phyloP scores from a whole-genome alignment of 2,329 filamentous ascomycete genomes.

The Thelonectria rubi region DNA sequence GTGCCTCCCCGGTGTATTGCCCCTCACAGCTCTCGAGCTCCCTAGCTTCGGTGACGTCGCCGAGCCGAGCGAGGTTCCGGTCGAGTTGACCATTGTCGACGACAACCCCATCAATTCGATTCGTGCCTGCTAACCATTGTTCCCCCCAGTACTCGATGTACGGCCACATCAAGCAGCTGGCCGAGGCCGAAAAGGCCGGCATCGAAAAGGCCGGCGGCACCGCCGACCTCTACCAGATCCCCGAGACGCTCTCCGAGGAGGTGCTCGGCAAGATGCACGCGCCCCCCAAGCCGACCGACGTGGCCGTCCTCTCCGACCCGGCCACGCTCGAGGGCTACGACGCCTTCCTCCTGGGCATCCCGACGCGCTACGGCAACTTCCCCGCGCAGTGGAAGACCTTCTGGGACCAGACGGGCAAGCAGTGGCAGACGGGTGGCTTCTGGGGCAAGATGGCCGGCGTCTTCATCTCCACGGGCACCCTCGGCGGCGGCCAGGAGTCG shows the following conservation, averaged over 20 bases:
- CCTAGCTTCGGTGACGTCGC: conserved; percentile 11
- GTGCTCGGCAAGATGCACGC: conserved; percentile 93
- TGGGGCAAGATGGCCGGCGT: conserved; percentile 90
- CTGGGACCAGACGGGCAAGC: conserved; percentile 89
- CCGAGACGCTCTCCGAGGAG: conserved; percentile 86
- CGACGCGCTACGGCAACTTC: conserved; percentile 97
- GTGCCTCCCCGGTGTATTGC: conserved; percentile 49
- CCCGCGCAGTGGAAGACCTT: conserved; percentile 93
- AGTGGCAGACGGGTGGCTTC: conserved; percentile 82
- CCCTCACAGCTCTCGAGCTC: not conserved
- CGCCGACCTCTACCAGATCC: conserved; percentile 85
- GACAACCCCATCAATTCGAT: not conserved
- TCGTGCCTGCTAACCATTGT: not conserved
- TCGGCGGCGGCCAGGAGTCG: conserved; percentile 91
- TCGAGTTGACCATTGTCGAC: conserved; percentile 17
- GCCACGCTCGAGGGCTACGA: conserved; percentile 77
- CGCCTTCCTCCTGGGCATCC: conserved; percentile 91
- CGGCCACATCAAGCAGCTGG: conserved; percentile 86
- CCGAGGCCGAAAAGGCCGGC: conserved; percentile 89
- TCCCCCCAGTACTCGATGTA: conserved; percentile 84
- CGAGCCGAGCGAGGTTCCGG: too few species aligned
- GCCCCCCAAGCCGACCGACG: conserved; percentile 73
- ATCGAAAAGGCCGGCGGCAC: conserved; percentile 86
- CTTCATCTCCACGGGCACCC: conserved; percentile 87
- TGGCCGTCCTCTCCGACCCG: conserved; percentile 70